Evolutionary conservation across 345 rosid genomes (phyloP).

Genomic region (Citrus mangshanensis): DNA sequence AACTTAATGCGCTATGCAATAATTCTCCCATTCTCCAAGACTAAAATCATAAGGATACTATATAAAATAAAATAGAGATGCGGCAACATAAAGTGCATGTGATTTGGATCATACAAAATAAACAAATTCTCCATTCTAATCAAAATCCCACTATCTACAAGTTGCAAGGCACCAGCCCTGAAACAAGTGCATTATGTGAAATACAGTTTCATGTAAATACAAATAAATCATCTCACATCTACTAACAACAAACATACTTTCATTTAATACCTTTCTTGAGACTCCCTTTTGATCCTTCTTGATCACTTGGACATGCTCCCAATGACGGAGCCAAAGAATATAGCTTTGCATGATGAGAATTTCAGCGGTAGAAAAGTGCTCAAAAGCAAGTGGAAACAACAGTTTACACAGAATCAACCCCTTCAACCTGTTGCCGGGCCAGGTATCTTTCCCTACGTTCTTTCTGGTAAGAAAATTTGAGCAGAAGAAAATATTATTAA

Average conservation of each 20-base stretch:
- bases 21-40: neutral
- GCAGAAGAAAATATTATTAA: neutral
- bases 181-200: slow-evolving; percentile 3
- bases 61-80: neutral
- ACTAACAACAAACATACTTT: slow-evolving; percentile 1
- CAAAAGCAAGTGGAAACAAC: slow-evolving; percentile 6
- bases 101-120: slow-evolving; percentile 7
- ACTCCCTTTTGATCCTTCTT: neutral
- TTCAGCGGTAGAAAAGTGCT: slow-evolving; percentile 3
- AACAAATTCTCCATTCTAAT: slow-evolving; percentile 12
- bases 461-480: slow-evolving; percentile 35
- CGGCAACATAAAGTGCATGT: neutral
- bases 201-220: slow-evolving; percentile 11
- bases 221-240: slow-evolving; percentile 19
- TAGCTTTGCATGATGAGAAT: slow-evolving; percentile 13
- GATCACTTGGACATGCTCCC: neutral
- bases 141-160: slow-evolving; percentile 24
- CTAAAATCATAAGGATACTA: neutral
- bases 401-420: slow-evolving; percentile 38
- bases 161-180: neutral
- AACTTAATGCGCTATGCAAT: neutral
- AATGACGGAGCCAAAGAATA: slow-evolving; percentile 2
- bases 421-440: slow-evolving; percentile 62
- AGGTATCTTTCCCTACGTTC: slow-evolving; percentile 75
- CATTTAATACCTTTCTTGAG: neutral